Base-by-base conservation (phyloP, 148 eudicot species). In the Polygonum maritimum region DNA sequence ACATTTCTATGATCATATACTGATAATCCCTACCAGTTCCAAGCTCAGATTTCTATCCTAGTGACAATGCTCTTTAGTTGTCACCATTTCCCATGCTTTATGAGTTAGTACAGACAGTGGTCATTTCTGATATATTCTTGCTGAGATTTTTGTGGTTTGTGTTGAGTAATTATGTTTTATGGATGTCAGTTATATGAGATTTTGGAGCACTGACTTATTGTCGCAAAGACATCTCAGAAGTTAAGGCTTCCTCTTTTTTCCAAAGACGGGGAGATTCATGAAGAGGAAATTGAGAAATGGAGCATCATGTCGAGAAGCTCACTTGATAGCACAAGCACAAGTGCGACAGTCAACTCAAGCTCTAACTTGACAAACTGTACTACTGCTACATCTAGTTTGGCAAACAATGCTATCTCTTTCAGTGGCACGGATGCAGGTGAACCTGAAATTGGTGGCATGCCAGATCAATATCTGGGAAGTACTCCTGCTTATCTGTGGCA, bases 211-310 rank as follows among this genome's bases (percentile, higher is more conserved):
- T 90, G 96, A 10, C 85, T 95, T 65, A 88, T 88, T 80, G 97
- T 90, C 82, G 90, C 97, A 13, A 97, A 95, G 91, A 96, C 98
- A 67, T 90, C 97, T 86, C 97, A 95, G 82, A 95, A 83, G 75
- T 71, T 92, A 83, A 92, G 98, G 81, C 92, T 95, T 70, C 98
- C 97, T 62, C 83, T 89, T 74, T 89, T 95, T 47, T 89, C 97
- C 41, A 88, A 95, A 78, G 97, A 95, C 36, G 98, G 98, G 58
- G 96, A 95, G 78, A 86, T 95, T 76, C 94, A 92, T 8, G 97
- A 95, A 85, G 98, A 95, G 79, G 98, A 95, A 58, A 89, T 95
- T 80, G 98, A 92, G 76, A 95, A 92, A 83, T 89, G 89, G 97
- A 89, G 92, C 82, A 77, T 82, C 48, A 80, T 90, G 90, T 92